These are phyloP conservation scores for Gloeostereum incarnatum DNA, from an alignment of 768 basidiomycete species.

Conservation along the genomic window DNA sequence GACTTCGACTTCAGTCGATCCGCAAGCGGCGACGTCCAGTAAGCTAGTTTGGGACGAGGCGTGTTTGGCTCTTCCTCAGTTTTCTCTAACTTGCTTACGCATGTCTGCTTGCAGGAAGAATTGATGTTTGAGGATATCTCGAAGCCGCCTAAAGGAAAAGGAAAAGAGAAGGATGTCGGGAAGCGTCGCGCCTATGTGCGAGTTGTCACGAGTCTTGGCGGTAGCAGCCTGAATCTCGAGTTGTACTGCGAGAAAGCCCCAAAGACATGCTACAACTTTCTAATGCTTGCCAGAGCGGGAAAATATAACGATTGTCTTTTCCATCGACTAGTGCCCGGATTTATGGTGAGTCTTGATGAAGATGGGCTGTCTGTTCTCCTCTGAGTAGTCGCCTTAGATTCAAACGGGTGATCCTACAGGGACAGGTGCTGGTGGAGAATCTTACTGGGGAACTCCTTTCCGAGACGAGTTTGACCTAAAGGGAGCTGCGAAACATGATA, in stretches of 20 bases:
- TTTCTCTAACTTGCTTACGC: background rate
- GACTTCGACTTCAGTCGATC: slow-evolving; percentile 87
- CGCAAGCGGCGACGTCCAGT: slow-evolving; percentile 51
- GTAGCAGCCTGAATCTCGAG: slow-evolving; percentile 73
- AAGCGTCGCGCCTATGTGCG: slow-evolving; percentile 92
- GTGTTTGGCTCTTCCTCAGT: slow-evolving; percentile 7
- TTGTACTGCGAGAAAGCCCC: slow-evolving; percentile 93
- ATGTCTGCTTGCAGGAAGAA: slow-evolving; percentile 54
- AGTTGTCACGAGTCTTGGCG: slow-evolving; percentile 90
- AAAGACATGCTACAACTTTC: slow-evolving; percentile 97
- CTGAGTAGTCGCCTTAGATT: too few species aligned
- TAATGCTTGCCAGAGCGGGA: slow-evolving; percentile 84
- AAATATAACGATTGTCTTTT: slow-evolving; percentile 89
- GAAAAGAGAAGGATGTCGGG: slow-evolving; percentile 89
- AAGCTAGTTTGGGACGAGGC: slow-evolving; percentile 95
- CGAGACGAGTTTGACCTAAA: slow-evolving; percentile 89
- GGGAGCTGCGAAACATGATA: slow-evolving; percentile 81
- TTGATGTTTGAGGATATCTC: slow-evolving; percentile 95
- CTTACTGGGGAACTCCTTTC: slow-evolving; percentile 93
- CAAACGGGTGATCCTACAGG: slow-evolving; percentile 98
- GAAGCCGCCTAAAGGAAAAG: slow-evolving; percentile 72
- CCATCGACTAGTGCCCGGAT: slow-evolving; percentile 88
- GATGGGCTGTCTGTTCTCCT: too few species aligned
- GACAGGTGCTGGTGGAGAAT: slow-evolving; percentile 88
- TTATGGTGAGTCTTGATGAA: slow-evolving; percentile 80